A percentile compares a stretch with the other conserved stretches of the same genome.
These are phyloP conservation scores for Starmerella floricola DNA, from an alignment of 805 yeast genomes.

Conservation along the genomic window DNA sequence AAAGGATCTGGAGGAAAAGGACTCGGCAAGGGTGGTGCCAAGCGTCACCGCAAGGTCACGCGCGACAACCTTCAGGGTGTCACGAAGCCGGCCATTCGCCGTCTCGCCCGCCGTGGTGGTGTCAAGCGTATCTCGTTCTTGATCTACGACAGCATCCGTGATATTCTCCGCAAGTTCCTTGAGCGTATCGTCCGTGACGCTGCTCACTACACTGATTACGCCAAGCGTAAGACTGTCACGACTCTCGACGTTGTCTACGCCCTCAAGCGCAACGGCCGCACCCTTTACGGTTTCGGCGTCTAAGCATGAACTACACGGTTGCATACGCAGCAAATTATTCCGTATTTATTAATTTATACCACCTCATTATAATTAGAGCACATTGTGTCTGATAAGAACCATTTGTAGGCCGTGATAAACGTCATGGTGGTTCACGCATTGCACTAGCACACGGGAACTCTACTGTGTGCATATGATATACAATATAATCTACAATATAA, in stretches of 20 bases:
- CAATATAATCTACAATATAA: no score
- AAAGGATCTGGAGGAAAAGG: conserved; percentile 99
- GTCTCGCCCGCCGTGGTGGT: conserved; percentile 99
- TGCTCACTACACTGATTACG: conserved; percentile 98
- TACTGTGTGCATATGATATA: no score
- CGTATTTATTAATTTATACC: conserved; percentile 13
- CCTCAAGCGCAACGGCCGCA: conserved; percentile 99
- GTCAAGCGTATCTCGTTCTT: conserved; percentile 99
- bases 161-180: conserved; percentile 87
- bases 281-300: conserved; percentile 99
- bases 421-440: no score
- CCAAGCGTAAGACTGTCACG: conserved; percentile 99
- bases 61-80: conserved; percentile 99
- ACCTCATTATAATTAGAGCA: neutral
- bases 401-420: no score
- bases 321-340: neutral
- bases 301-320: conserved; percentile 33
- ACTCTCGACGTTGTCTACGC: conserved; percentile 98
- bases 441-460: no score
- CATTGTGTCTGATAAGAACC: no score
- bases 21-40: conserved; percentile 99
- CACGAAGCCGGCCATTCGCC: conserved; percentile 99
- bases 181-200: conserved; percentile 98
- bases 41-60: conserved; percentile 98
- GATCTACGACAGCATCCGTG: conserved; percentile 98